Percentiles rank a stretch among this genome's conserved stretches.
phyloP scores from a whole-genome alignment of 202 grass and related monocot genomes.

The Thinopyrum obtusiflorum region DNA sequence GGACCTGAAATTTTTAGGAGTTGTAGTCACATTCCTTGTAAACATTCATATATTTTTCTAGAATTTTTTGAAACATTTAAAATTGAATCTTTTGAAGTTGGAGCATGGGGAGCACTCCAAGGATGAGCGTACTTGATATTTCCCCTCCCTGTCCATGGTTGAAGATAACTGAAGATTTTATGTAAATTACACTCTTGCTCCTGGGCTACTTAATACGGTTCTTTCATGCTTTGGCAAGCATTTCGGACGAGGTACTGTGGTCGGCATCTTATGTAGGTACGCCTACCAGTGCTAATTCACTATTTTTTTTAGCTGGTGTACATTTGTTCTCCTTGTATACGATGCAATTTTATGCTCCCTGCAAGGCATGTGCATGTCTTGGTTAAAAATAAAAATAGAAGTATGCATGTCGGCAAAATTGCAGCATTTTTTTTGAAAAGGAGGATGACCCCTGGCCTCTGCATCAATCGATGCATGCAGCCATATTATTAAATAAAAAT shows the following conservation, averaged over 20 bases:
- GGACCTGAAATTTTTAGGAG: too few species aligned
- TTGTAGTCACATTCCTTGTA: too few species aligned
- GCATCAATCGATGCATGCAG: too few species aligned
- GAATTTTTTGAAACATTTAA: too few species aligned
- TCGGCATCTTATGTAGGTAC: neutral
- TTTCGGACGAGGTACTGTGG: neutral
- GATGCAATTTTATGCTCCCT: neutral
- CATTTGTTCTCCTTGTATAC: neutral
- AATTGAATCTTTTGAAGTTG: too few species aligned
- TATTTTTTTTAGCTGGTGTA: neutral
- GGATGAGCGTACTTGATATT: too few species aligned
- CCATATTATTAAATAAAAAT: too few species aligned
- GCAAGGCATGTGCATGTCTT: neutral
- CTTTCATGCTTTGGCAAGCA: too few species aligned
- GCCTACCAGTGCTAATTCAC: too few species aligned
- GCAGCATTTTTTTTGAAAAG: neutral
- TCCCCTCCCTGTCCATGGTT: neutral
- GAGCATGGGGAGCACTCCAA: too few species aligned
- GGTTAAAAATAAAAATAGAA: neutral
- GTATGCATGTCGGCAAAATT: neutral
- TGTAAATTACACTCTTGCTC: neutral
- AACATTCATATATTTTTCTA: too few species aligned
- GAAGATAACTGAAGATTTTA: neutral
- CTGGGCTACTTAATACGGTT: neutral
- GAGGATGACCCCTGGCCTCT: too few species aligned